Percentiles rank a stretch among this genome's conserved stretches.
phyloP scores from a whole-genome alignment of 805 yeast genomes.

The Metschnikowia sp. region DNA sequence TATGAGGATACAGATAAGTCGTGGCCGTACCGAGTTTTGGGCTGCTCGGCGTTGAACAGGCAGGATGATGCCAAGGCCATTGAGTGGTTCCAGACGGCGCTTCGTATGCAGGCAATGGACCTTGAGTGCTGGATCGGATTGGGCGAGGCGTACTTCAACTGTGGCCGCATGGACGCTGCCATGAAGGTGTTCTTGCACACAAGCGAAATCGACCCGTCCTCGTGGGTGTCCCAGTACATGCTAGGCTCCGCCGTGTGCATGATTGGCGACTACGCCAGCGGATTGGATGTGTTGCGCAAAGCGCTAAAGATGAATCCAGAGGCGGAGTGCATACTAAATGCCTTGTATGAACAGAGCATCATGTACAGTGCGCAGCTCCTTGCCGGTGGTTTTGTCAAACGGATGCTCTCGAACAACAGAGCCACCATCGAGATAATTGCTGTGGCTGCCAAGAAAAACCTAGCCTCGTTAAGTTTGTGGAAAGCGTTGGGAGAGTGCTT shows the following conservation, averaged over 20 bases:
- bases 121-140: constrained; percentile 86
- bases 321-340: constrained; percentile 47
- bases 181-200: constrained; percentile 75
- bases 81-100: constrained; percentile 83
- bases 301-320: constrained; percentile 43
- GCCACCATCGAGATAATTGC: constrained; percentile 45
- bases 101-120: constrained; percentile 66
- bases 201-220: constrained; percentile 46
- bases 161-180: constrained; percentile 87
- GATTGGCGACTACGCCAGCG: constrained; percentile 62
- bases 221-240: constrained; percentile 64
- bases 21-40: constrained; percentile 91
- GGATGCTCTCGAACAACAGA: constrained; percentile 51
- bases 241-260: constrained; percentile 63
- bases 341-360: constrained; percentile 56
- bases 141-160: constrained; percentile 89
- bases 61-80: constrained; percentile 78
- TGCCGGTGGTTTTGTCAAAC: constrained; percentile 60
- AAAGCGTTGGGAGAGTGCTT: constrained; percentile 56
- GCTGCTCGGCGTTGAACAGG: constrained; percentile 67
- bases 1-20: constrained; percentile 39
- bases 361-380: constrained; percentile 52
- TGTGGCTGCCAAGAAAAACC: constrained; percentile 34
- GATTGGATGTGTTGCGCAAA: constrained; percentile 45
- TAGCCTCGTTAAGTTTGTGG: constrained; percentile 60